Conservation (phyloP, 345 rosid species). For the Passiflora organensis region DNA sequence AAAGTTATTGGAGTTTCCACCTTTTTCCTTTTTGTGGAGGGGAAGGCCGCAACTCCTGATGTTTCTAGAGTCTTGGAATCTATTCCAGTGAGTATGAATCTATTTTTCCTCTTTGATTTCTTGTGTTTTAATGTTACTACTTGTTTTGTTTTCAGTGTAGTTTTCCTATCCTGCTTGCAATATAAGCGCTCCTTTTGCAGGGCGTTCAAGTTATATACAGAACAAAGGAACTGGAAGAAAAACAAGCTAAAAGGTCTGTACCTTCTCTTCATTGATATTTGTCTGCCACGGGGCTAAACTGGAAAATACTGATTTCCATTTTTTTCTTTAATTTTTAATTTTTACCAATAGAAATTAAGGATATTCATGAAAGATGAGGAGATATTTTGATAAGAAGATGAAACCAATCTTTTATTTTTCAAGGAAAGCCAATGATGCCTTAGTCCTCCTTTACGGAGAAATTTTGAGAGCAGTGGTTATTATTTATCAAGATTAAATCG, state of each 20-base stretch:
- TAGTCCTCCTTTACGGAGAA: too few relatives aligned
- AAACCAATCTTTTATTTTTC: too few relatives aligned
- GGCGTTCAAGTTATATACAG: constrained; percentile 77
- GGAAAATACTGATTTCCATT: too few relatives aligned
- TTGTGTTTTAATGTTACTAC: background rate
- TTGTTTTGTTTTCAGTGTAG: constrained; percentile 2
- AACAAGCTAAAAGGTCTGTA: constrained; percentile 74
- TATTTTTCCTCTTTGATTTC: constrained; percentile 2
- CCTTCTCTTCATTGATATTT: background rate
- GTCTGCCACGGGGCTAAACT: too few relatives aligned
- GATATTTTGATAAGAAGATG: too few relatives aligned
- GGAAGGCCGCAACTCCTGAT: constrained; percentile 72
- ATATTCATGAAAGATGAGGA: too few relatives aligned
- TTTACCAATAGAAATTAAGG: too few relatives aligned
- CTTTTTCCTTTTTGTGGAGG: constrained; percentile 88
- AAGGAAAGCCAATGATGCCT: too few relatives aligned
- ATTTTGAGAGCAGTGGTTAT: too few relatives aligned
- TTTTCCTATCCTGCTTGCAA: constrained; percentile 10
- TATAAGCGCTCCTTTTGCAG: constrained; percentile 31
- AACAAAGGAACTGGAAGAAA: constrained; percentile 80
- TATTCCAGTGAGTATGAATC: constrained; percentile 53
- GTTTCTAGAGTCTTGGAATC: constrained; percentile 71
- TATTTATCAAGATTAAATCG: too few relatives aligned
- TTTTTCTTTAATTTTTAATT: too few relatives aligned
- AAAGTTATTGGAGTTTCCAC: constrained; percentile 85